Evolutionary conservation across 2,329 filamentous ascomycete genomes (phyloP).

Genomic region (Keithomyces neogunnii): DNA sequence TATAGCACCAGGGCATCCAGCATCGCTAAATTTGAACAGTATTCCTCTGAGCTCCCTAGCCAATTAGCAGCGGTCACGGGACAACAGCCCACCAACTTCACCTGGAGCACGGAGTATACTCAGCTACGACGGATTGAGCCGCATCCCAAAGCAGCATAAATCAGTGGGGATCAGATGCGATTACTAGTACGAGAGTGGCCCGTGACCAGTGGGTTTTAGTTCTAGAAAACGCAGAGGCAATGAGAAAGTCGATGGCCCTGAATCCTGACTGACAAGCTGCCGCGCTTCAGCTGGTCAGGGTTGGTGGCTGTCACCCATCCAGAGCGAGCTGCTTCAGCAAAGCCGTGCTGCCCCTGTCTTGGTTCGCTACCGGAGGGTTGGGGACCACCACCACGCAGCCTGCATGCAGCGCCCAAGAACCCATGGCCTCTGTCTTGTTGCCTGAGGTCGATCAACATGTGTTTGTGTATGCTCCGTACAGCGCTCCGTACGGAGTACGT

Average conservation of each 20-base stretch:
- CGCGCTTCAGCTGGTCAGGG: conserved; percentile 20
- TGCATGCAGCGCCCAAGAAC: neutral
- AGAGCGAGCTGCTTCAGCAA: too few relatives aligned
- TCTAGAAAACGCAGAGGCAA: conserved; percentile 13
- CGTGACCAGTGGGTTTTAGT: conserved; percentile 1
- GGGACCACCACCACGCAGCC: conserved; percentile 8
- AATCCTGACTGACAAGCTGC: neutral
- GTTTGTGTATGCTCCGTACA: too few relatives aligned
- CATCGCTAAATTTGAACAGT: too few relatives aligned
- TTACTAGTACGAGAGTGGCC: neutral
- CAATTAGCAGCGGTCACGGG: too few relatives aligned
- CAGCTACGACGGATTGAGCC: neutral
- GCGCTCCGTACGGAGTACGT: too few relatives aligned
- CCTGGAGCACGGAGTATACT: neutral
- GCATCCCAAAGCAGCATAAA: neutral
- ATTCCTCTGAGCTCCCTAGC: too few relatives aligned
- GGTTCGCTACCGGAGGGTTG: conserved; percentile 25
- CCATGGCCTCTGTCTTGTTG: neutral
- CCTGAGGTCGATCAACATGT: too few relatives aligned
- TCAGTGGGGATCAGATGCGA: neutral
- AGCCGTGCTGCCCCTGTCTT: conserved; percentile 2
- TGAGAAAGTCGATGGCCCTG: neutral
- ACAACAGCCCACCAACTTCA: too few relatives aligned
- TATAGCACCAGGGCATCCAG: too few relatives aligned
- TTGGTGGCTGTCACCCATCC: conserved; percentile 8